A percentile compares a stretch with the other conserved stretches of the same genome.
Conservation (phyloP, 306 rosid species). For the Comarum palustre region DNA sequence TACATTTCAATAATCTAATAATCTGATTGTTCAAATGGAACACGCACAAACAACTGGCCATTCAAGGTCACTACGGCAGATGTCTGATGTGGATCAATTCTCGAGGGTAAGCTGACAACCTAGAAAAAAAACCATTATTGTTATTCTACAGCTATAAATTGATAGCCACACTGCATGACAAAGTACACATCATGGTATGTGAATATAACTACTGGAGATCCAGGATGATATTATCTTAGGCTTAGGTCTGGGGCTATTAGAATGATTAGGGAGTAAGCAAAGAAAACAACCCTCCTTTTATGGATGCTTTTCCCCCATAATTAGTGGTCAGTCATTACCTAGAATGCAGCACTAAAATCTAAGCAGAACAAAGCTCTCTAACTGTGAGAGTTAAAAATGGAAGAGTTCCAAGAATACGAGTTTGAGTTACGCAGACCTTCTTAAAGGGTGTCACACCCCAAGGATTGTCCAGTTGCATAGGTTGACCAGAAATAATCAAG, state of each 20-base stretch:
- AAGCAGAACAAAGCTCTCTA: background rate
- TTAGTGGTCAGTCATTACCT: slow-evolving; percentile 1
- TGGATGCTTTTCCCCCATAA: background rate
- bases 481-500: slow-evolving; percentile 67
- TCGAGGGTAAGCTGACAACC: slow-evolving; percentile 71
- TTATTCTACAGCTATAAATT: slow-evolving; percentile 7
- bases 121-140: slow-evolving; percentile 18
- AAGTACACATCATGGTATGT: background rate
- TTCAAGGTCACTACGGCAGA: slow-evolving; percentile 74
- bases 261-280: background rate
- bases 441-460: slow-evolving; percentile 78
- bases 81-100: slow-evolving; percentile 81
- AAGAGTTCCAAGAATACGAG: background rate
- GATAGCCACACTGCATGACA: slow-evolving; percentile 1
- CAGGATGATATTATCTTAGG: background rate
- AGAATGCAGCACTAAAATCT: background rate
- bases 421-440: slow-evolving; percentile 35
- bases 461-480: slow-evolving; percentile 61
- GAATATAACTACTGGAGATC: slow-evolving; percentile 5
- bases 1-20: slow-evolving; percentile 38
- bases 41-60: slow-evolving; percentile 75
- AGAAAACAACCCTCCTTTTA: background rate
- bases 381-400: background rate
- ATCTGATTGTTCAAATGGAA: slow-evolving; percentile 66
- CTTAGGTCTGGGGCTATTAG: background rate